Evolutionary conservation across 495 filamentous ascomycete species (phyloP), one percentile per base, ranked within the genome.

Genomic region (Physcia stellaris): DNA sequence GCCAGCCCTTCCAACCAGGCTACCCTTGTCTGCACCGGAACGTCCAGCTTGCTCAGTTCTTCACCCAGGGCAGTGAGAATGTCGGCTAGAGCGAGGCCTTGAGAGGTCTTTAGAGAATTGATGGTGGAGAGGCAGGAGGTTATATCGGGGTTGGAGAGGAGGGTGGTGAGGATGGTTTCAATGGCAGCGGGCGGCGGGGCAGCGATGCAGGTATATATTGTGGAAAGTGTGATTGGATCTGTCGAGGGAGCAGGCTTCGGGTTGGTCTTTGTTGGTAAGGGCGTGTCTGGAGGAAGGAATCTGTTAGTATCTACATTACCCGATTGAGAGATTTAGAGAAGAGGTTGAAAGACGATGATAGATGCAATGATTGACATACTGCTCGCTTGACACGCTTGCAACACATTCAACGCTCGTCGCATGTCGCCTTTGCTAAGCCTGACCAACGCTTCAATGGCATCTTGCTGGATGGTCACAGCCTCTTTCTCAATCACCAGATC

Each of bases 201-300:
- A 21, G 92, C 92, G 54, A 99, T 90, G 57, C 90, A 99, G 59
- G 92, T 83, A 65, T 93, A 96, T 53, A 99, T 94, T 4, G 86
- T 87, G 30, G 78, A 70, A 45, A 84, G 80, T 18, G 87, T 95
- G 62, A 96, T 93, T 7, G 68, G 67, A 45, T 95, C 88, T 36
- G 16, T n/a, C 17, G 42, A 17, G 23, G 34, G 51, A 53, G 71
- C 59, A 3, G 66, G 63, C 13, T 49, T 55, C 1, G 68, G 59
- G 30, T 66, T 55, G 36, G 68, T 54, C 56, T 79, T 75, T 21
- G 71, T 60, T 21, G 79, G 80, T 24, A 92, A 66, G 1, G 85
- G 83, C 24, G 78, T 86, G 43, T 80, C 70, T 63, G 47, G 41
- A 22, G 13, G 38, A 18, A 21, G 35, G 37, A 15, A 28, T 28